These are phyloP conservation scores for Suillus americanus DNA, from an alignment of 768 basidiomycete genomes.

Conservation along the genomic window DNA sequence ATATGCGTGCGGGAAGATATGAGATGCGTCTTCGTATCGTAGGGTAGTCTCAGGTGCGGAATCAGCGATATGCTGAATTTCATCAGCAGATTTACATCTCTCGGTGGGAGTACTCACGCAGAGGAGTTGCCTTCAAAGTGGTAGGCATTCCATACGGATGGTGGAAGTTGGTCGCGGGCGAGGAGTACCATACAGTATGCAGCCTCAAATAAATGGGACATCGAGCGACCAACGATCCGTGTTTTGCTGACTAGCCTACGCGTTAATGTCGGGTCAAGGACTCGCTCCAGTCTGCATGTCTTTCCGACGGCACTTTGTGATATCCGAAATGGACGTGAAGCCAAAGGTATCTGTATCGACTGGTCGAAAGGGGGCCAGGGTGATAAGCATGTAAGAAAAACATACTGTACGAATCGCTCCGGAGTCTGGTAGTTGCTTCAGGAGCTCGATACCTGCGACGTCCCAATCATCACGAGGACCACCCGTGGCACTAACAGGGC, in stretches of 20 bases:
- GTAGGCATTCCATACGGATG: neutral
- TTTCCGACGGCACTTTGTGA: slow-evolving; percentile 12
- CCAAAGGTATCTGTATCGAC: neutral
- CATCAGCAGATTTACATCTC: neutral
- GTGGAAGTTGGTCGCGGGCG: slow-evolving; percentile 1
- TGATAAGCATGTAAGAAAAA: neutral
- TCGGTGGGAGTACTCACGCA: neutral
- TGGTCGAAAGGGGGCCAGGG: neutral
- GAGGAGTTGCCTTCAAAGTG: slow-evolving; percentile 1
- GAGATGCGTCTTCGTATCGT: neutral
- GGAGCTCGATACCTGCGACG: slow-evolving; percentile 12
- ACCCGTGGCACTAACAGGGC: slow-evolving; percentile 25
- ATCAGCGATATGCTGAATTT: neutral
- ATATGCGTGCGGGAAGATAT: slow-evolving; percentile 4
- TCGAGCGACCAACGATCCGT: slow-evolving; percentile 13
- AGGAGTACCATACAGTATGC: slow-evolving; percentile 22
- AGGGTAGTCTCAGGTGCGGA: neutral
- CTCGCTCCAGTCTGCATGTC: slow-evolving; percentile 6
- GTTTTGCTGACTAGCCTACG: slow-evolving; percentile 11
- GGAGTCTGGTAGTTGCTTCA: slow-evolving; percentile 14
- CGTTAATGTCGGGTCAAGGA: slow-evolving; percentile 11
- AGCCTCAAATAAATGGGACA: slow-evolving; percentile 21
- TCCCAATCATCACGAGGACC: slow-evolving; percentile 20
- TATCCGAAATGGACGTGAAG: slow-evolving; percentile 9
- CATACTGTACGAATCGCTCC: slow-evolving; percentile 11